Evolutionary conservation across 495 filamentous ascomycete species (phyloP).

Genomic region (Aspergillus bridgeri): DNA sequence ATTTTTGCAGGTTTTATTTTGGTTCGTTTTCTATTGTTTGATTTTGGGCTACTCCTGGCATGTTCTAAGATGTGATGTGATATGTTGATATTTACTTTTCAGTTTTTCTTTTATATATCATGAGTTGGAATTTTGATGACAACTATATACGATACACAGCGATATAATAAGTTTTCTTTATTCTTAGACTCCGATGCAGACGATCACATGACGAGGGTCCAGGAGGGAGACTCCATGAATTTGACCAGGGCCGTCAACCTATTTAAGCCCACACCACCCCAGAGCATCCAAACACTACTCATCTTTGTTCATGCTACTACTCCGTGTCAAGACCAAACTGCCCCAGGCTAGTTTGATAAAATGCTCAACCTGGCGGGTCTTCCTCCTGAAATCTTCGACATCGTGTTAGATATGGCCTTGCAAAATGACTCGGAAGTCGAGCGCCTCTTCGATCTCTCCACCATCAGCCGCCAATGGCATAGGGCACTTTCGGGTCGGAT

Average conservation of each 20-base stretch:
- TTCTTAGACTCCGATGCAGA: conserved; percentile 3
- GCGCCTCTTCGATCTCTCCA: neutral
- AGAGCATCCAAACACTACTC: too few relatives aligned
- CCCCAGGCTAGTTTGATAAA: too few relatives aligned
- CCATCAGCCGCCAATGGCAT: neutral
- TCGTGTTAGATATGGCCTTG: neutral
- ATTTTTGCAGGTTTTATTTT: conserved; percentile 9
- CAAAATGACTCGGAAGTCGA: neutral
- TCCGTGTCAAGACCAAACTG: too few relatives aligned
- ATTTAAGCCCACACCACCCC: neutral
- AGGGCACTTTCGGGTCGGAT: neutral
- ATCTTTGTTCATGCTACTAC: too few relatives aligned
- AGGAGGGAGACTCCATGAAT: too few relatives aligned
- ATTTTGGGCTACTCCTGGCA: conserved; percentile 1
- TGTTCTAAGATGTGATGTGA: conserved; percentile 12
- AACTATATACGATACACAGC: conserved; percentile 19
- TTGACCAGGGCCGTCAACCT: too few relatives aligned
- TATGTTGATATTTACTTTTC: conserved; percentile 4
- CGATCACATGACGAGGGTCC: neutral
- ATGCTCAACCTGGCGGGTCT: conserved; percentile 4
- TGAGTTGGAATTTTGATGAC: conserved; percentile 33
- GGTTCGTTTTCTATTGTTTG: conserved; percentile 5
- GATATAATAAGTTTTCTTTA: neutral
- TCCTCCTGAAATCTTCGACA: neutral
- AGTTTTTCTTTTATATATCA: too few relatives aligned